These are phyloP conservation scores for Anisodus tanguticus DNA, from an alignment of 257 asterid genomes.

Conservation along the genomic window DNA sequence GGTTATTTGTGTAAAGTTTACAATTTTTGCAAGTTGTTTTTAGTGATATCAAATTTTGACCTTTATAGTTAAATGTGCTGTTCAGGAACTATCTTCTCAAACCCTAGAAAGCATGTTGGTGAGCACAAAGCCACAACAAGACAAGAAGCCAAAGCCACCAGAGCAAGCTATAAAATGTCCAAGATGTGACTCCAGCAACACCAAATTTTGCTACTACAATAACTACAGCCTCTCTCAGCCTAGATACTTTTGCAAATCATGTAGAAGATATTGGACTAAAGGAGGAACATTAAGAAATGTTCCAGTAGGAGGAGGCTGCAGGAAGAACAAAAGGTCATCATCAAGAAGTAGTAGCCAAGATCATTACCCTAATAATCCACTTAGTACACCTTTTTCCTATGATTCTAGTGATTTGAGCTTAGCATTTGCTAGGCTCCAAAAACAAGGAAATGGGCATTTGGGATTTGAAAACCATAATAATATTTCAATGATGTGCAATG, in stretches of 20 bases:
- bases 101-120: conserved; percentile 85
- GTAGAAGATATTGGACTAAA: conserved; percentile 93
- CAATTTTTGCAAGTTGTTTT: neutral
- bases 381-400: conserved; percentile 35
- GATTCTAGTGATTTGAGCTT: conserved; percentile 60
- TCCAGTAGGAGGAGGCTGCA: conserved; percentile 96
- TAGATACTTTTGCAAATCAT: conserved; percentile 87
- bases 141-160: conserved; percentile 75
- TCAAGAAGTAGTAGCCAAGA: conserved; percentile 55
- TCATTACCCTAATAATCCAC: conserved; percentile 36
- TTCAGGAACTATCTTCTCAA: conserved; percentile 72
- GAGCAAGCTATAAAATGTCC: conserved; percentile 81
- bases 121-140: conserved; percentile 65
- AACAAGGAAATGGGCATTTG: conserved; percentile 49
- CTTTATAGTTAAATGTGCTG: neutral
- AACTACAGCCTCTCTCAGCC: conserved; percentile 97
- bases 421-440: conserved; percentile 69
- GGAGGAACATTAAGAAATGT: conserved; percentile 91
- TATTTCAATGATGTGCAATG: conserved; percentile 42
- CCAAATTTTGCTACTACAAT: conserved; percentile 94
- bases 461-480: conserved; percentile 43
- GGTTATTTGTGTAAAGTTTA: too few relatives aligned
- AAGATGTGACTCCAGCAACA: conserved; percentile 84
- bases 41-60: neutral
- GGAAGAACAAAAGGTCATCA: conserved; percentile 73